phyloP scores from a whole-genome alignment of 129 eudicot genomes.

The Scalesia atractyloides region DNA sequence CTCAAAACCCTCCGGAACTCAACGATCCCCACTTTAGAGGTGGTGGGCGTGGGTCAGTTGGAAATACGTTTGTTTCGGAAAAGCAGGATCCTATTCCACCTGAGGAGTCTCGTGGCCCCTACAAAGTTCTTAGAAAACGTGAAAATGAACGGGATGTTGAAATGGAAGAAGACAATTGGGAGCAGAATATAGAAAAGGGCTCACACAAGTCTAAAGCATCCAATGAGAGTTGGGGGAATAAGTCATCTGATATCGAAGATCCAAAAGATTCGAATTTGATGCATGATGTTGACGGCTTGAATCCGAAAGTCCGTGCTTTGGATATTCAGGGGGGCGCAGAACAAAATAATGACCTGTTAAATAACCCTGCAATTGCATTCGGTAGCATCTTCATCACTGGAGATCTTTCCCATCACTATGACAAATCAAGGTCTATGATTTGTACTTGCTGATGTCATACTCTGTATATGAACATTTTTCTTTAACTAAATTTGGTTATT shows the following conservation, averaged over 20 bases:
- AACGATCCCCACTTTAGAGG: constrained; percentile 53
- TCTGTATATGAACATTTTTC: neutral
- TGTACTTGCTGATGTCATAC: constrained; percentile 24
- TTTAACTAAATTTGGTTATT: constrained; percentile 19
- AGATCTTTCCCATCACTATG: constrained; percentile 33
- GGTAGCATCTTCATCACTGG: constrained; percentile 35
- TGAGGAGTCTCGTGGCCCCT: constrained; percentile 51
- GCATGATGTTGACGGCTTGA: constrained; percentile 73
- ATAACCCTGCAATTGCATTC: constrained; percentile 35
- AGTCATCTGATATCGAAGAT: neutral
- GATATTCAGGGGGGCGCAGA: constrained; percentile 53
- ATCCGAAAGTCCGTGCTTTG: constrained; percentile 73
- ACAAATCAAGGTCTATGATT: constrained; percentile 45
- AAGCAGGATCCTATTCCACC: constrained; percentile 48
- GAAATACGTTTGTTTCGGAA: constrained; percentile 47
- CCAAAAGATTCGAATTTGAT: constrained; percentile 66
- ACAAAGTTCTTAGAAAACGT: constrained; percentile 57
- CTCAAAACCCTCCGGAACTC: constrained; percentile 54
- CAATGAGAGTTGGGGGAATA: constrained; percentile 38
- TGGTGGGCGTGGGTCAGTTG: constrained; percentile 48
- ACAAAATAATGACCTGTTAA: constrained; percentile 38
- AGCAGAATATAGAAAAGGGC: constrained; percentile 38
- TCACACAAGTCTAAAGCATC: constrained; percentile 27
- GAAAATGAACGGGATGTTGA: constrained; percentile 51
- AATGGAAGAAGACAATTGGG: constrained; percentile 42